phyloP scores from a whole-genome alignment of 176 grass and related monocot genomes.

The Typha latifolia region DNA sequence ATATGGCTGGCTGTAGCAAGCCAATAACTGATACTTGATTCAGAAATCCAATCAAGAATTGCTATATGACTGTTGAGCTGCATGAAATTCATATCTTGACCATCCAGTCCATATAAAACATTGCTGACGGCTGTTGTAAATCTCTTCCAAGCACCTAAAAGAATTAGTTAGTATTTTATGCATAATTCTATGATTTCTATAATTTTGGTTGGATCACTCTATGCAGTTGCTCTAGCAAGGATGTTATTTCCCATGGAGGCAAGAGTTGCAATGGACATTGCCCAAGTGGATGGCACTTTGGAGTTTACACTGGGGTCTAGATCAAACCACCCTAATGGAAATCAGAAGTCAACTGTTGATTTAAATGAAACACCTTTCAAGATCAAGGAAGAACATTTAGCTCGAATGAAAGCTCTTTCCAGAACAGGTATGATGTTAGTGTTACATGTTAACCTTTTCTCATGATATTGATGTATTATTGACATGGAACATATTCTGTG shows the following conservation, averaged over 20 bases:
- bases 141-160: background rate
- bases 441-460: background rate
- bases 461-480: background rate
- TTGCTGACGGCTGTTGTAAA: no score
- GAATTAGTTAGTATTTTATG: background rate
- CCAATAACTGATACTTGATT: no score
- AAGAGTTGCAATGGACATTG: conserved; percentile 79
- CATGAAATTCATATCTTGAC: no score
- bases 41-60: no score
- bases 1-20: no score
- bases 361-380: conserved; percentile 49
- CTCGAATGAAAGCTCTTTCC: conserved; percentile 71
- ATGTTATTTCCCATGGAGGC: conserved; percentile 78
- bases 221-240: conserved; percentile 74
- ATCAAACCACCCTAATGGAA: conserved; percentile 20
- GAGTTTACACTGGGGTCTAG: conserved; percentile 49
- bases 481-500: background rate
- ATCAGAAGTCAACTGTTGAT: conserved; percentile 29
- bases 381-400: conserved; percentile 56
- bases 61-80: no score
- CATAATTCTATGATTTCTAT: no score
- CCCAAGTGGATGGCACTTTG: conserved; percentile 68
- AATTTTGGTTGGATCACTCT: no score
- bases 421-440: conserved; percentile 46
- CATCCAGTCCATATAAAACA: no score